A percentile compares a stretch with the other conserved stretches of the same genome.
Evolutionary conservation across 495 filamentous ascomycete species (phyloP).

Genomic region (Friedmanniomyces simplex): DNA sequence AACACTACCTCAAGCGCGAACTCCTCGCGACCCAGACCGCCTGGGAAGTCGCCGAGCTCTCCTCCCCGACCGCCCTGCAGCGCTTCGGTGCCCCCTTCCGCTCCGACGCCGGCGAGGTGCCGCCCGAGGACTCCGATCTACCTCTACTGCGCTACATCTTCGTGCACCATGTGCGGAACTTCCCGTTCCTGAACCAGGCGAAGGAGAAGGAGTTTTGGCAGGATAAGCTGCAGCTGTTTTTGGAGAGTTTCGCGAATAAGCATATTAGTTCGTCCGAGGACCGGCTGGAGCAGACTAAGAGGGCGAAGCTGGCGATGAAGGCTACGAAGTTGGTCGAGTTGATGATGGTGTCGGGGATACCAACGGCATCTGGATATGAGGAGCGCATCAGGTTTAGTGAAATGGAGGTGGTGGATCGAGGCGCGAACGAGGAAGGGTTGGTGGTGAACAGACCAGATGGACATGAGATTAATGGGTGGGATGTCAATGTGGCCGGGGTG

Average conservation of each 20-base stretch:
- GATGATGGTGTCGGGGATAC: conserved; percentile 98
- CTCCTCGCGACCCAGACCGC: conserved; percentile 81
- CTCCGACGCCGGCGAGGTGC: conserved; percentile 83
- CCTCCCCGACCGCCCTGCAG: conserved; percentile 85
- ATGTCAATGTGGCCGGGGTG: conserved; percentile 90
- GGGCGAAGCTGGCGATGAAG: conserved; percentile 82
- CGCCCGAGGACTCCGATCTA: conserved; percentile 86
- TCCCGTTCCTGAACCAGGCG: conserved; percentile 91
- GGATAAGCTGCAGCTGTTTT: conserved; percentile 90
- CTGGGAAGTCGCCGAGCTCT: conserved; percentile 81
- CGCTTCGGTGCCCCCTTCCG: conserved; percentile 92
- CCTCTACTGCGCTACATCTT: conserved; percentile 95
- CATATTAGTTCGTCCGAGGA: conserved; percentile 96
- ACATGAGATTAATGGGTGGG: conserved; percentile 86
- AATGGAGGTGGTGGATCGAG: conserved; percentile 88
- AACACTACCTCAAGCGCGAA: conserved; percentile 96
- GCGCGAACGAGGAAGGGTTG: conserved; percentile 81
- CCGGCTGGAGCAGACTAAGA: conserved; percentile 88
- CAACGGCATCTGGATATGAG: conserved; percentile 92
- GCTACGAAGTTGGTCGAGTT: conserved; percentile 90
- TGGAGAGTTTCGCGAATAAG: conserved; percentile 96
- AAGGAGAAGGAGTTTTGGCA: conserved; percentile 99
- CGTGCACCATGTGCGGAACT: conserved; percentile 94
- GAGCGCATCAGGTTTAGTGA: conserved; percentile 93
- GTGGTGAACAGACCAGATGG: conserved; percentile 80